Evolutionary conservation across 176 grass and related monocot genomes (phyloP), one percentile per base, ranked within the genome.

Genomic region (Avena eriantha): DNA sequence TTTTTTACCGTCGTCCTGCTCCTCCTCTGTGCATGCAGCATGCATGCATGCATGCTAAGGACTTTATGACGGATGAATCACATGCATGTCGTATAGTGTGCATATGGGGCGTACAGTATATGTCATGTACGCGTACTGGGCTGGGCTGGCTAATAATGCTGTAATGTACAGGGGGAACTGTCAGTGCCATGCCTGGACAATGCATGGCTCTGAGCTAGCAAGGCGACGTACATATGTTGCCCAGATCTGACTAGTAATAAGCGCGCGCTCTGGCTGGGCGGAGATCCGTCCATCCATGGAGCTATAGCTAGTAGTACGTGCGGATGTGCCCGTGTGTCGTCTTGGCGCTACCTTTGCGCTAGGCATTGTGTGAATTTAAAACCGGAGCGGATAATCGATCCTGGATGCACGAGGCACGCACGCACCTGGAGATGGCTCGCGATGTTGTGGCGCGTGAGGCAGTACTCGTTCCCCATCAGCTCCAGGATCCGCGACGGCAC

Each of bases 401-500:
- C 29, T 29, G 29, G 29, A 4, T 10, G 8, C 29, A 41, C 5
- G 39, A 7, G 1, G 35, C 5, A 36, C 35, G 35, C 35, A 5
- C 39, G 41, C 43, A 96, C 97, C 80, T 99, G 97, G 21, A 99
- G 92, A 83, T 99, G 97, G 82, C 97, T 99, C 21, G 97, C 97
- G 5, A 99, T 86, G 69, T 99, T 96, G 90, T 99, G 94, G 10
- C 97, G 85, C 7, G 94, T 99, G 78, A 99, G 94, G 87, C 90
- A 2, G 74, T 77, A 85, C 59, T 96, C 88, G 49, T 90, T 87
- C 11, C 94, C 97, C 97, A 99, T 99, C 65, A 96, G 86, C 83
- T 96, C 97, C 31, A 99, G 84, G 84, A 99, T 99, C 71, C 90
- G 85, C 3, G 97, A 99, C 5, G 97, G 97, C 90, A 99, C 94